Evolutionary conservation across 176 grass and related monocot species (phyloP).

Genomic region (maize (Zea mays)): DNA sequence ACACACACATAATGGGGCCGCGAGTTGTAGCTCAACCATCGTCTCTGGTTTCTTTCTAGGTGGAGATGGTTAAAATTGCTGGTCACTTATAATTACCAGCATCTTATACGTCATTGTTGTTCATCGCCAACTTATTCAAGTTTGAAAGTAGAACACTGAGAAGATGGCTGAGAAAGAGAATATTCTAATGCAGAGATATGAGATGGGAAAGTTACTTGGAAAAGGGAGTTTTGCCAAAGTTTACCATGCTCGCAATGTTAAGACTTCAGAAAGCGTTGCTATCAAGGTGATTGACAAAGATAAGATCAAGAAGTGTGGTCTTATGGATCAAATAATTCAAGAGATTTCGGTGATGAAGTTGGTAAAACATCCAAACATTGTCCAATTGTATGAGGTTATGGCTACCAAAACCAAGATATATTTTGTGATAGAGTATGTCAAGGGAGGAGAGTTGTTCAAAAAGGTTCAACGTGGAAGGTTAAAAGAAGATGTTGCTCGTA

Average conservation of each 20-base stretch:
- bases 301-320: conserved; percentile 70
- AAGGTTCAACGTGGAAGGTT: conserved; percentile 75
- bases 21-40: conserved; percentile 37
- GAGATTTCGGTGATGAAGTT: conserved; percentile 90
- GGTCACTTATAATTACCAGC: background rate
- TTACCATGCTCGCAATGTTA: conserved; percentile 64
- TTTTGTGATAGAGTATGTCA: conserved; percentile 86
- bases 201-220: conserved; percentile 80
- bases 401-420: conserved; percentile 92
- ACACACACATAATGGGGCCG: conserved; percentile 34
- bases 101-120: background rate
- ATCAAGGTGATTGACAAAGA: conserved; percentile 97
- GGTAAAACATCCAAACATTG: conserved; percentile 78
- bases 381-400: conserved; percentile 92
- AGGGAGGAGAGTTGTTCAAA: conserved; percentile 78
- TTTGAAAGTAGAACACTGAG: background rate
- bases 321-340: conserved; percentile 77
- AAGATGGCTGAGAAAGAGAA: conserved; percentile 72
- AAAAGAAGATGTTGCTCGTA: conserved; percentile 72
- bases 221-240: conserved; percentile 96
- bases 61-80: conserved; percentile 60
- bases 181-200: conserved; percentile 71
- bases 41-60: conserved; percentile 52
- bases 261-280: conserved; percentile 67
- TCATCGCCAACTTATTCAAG: background rate